Evolutionary conservation across 306 rosid species (phyloP).

Genomic region (Hippophae tibetana): DNA sequence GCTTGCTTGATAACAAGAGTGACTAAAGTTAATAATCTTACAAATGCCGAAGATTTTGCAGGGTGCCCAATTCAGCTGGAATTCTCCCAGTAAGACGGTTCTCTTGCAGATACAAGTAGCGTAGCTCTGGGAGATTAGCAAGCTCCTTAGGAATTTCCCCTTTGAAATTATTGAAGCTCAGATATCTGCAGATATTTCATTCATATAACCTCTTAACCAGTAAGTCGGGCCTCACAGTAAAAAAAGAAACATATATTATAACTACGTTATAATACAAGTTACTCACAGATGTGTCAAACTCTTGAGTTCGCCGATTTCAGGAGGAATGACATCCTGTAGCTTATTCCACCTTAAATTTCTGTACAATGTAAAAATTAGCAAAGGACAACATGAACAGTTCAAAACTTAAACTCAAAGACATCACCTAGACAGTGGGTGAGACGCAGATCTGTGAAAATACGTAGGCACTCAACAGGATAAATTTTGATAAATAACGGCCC

Average conservation of each 20-base stretch:
- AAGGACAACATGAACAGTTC: background rate
- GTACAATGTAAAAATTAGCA: conserved; percentile 14
- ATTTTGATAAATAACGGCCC: conserved; percentile 7
- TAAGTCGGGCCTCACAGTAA: conserved; percentile 1
- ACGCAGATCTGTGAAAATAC: background rate
- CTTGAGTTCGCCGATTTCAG: conserved; percentile 92
- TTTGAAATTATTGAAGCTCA: conserved; percentile 94
- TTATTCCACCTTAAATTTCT: conserved; percentile 99
- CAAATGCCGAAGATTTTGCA: conserved; percentile 85
- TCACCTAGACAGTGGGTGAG: background rate
- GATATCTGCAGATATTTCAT: conserved; percentile 42
- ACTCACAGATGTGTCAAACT: conserved; percentile 95
- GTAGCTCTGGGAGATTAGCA: conserved; percentile 88
- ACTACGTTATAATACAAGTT: conserved; percentile 7
- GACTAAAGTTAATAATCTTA: conserved; percentile 18
- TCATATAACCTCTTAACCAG: conserved; percentile 1
- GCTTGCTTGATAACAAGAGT: conserved; percentile 4
- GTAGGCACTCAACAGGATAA: conserved; percentile 5
- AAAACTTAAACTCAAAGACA: background rate
- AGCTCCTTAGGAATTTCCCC: conserved; percentile 95
- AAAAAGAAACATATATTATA: conserved; percentile 1
- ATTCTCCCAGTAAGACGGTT: conserved; percentile 79
- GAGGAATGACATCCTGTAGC: conserved; percentile 89
- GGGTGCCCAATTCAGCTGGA: conserved; percentile 90
- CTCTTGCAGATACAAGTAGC: conserved; percentile 87